phyloP scores from a whole-genome alignment of 805 yeast genomes.

The Candida quercuum region DNA sequence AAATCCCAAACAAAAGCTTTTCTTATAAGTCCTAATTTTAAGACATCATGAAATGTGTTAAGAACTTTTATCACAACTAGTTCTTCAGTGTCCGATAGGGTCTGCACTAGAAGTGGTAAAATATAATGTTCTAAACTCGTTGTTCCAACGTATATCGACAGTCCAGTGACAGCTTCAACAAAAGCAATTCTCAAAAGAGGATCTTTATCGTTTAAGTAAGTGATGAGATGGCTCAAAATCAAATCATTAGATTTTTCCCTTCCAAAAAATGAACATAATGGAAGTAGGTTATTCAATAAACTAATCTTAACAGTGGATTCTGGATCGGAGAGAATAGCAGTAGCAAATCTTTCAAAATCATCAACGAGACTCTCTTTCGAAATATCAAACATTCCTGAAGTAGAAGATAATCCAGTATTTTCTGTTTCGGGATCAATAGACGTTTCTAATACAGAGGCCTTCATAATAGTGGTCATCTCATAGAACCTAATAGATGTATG shows the following conservation, averaged over 20 bases:
- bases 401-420: slow-evolving; percentile 29
- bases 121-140: slow-evolving; percentile 83
- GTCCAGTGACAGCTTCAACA: slow-evolving; percentile 62
- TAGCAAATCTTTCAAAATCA: slow-evolving; percentile 61
- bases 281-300: slow-evolving; percentile 63
- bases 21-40: slow-evolving; percentile 51
- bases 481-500: slow-evolving; percentile 56
- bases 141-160: slow-evolving; percentile 78
- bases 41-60: slow-evolving; percentile 48
- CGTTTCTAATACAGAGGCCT: slow-evolving; percentile 28
- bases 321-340: slow-evolving; percentile 63
- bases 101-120: slow-evolving; percentile 77
- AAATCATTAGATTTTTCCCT: slow-evolving; percentile 85
- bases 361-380: slow-evolving; percentile 40
- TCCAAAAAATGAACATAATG: slow-evolving; percentile 78
- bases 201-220: slow-evolving; percentile 80
- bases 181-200: slow-evolving; percentile 63
- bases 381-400: slow-evolving; percentile 28
- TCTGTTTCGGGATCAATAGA: slow-evolving; percentile 41
- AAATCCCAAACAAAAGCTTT: slow-evolving; percentile 51
- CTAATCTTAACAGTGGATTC: slow-evolving; percentile 64
- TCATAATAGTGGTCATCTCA: slow-evolving; percentile 51
- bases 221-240: slow-evolving; percentile 82
- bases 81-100: slow-evolving; percentile 80
- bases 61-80: slow-evolving; percentile 70